Evolutionary conservation across 2,329 filamentous ascomycete genomes (phyloP).

Genomic region (Pleoardoris graminearum): DNA sequence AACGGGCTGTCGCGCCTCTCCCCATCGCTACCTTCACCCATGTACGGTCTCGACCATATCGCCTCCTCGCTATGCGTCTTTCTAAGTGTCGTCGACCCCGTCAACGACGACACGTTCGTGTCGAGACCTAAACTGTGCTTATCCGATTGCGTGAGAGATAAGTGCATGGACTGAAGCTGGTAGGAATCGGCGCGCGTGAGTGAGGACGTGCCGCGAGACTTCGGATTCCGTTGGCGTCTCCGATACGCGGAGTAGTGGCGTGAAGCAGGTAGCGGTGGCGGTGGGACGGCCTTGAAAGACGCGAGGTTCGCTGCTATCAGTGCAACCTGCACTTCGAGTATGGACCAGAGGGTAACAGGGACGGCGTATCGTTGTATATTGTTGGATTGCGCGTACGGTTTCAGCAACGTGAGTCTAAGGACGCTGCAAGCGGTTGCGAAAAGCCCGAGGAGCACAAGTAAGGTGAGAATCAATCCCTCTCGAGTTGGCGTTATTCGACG

Average conservation of each 20-base stretch:
- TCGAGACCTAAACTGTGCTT: neutral
- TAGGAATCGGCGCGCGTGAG: neutral
- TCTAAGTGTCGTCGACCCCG: constrained; percentile 4
- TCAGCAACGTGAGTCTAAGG: constrained; percentile 21
- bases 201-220: neutral
- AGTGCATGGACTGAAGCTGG: constrained; percentile 2
- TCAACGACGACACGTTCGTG: constrained; percentile 4
- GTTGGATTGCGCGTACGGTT: constrained; percentile 16
- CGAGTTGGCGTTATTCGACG: constrained; percentile 18
- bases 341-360: constrained; percentile 25
- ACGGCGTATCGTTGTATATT: constrained; percentile 21
- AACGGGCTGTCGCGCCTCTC: neutral
- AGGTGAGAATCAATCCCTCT: constrained; percentile 21
- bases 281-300: constrained; percentile 21
- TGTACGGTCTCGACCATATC: constrained; percentile 7
- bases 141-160: neutral
- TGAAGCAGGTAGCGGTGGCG: constrained; percentile 14
- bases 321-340: constrained; percentile 26
- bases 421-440: constrained; percentile 26
- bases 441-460: constrained; percentile 24
- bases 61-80: constrained; percentile 8
- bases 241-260: neutral
- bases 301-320: constrained; percentile 32
- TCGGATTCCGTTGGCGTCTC: neutral
- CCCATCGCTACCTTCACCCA: neutral